Base-by-base conservation (phyloP, 2,329 filamentous ascomycete genomes). In the Penicillium expansum region DNA sequence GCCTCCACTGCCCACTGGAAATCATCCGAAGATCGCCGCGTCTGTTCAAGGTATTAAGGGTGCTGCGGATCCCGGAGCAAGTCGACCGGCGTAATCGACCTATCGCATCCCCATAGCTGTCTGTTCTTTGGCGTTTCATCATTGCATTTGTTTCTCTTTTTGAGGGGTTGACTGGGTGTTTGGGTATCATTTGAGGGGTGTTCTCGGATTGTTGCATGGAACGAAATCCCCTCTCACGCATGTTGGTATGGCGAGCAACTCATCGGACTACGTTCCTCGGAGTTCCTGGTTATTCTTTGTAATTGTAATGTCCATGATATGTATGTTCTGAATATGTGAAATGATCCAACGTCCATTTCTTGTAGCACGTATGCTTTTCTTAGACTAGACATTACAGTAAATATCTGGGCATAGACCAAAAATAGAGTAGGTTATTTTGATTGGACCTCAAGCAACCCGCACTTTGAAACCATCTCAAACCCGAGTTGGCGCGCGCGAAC, bases 1-100 rank as follows among this genome's bases (percentile, higher is more conserved):
- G 91, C 72, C 81, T 84, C 60, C 80, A 89, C 64, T 87, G 82
- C 66, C 82, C 82, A 20, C n/a, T 13, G 18, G 86, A 88, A 63
- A 86, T 84, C 65, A 61, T 48, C 56, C 68, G 13, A 67, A 66
- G 50, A 53, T 55, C 29, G 20, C 59, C 3, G 55, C 58, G n/a
- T 62, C 59, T 47, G 39, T 58, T 24, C 56, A 64, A 20, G 57
- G 62, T 45, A 60, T 58, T 41, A 65, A 68, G 59, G 64, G 64
- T 41, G 39, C 63, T 51, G 61, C 62, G 42, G 73, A 74, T 42
- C 64, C 66, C 13, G 72, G 65, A 39, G 62, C 66, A 44, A 68
- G 58, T 57, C 66, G 68, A 51, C 71, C 72, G 32, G 65, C 71
- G 49, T 75, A 69, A 72, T 57, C 56, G 53, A 35, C 39, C 30